Percentiles rank a stretch among this genome's conserved stretches.
These are phyloP conservation scores for Limonium bicolor DNA, from an alignment of 148 eudicot species.

Conservation along the genomic window DNA sequence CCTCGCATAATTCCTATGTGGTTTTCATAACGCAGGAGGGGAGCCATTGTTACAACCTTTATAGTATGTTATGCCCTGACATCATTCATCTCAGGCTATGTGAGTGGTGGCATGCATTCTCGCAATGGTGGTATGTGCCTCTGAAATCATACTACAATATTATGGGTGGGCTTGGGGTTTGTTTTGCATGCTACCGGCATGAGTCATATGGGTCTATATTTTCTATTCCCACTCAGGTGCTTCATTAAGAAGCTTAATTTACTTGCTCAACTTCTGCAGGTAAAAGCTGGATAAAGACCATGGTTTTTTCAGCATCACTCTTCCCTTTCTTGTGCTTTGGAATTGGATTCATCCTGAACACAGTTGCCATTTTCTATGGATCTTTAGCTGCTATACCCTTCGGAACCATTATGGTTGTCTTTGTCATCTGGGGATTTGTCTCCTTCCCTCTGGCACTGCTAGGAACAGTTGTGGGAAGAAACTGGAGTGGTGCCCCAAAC, in stretches of 20 bases:
- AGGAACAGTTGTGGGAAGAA: slow-evolving; percentile 79
- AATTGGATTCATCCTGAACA: slow-evolving; percentile 63
- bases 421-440: slow-evolving; percentile 78
- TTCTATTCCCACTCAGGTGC: background rate
- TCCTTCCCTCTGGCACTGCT: slow-evolving; percentile 83
- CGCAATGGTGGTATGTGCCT: slow-evolving; percentile 52
- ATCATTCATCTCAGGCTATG: slow-evolving; percentile 78
- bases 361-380: slow-evolving; percentile 76
- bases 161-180: background rate
- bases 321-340: slow-evolving; percentile 80
- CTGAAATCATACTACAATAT: too few relatives aligned
- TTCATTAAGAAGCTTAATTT: slow-evolving; percentile 1
- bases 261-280: slow-evolving; percentile 28
- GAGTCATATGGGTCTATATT: too few relatives aligned
- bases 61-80: slow-evolving; percentile 77
- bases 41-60: slow-evolving; percentile 76
- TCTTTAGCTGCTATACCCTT: slow-evolving; percentile 84
- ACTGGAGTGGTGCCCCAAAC: slow-evolving; percentile 76
- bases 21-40: slow-evolving; percentile 40
- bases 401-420: slow-evolving; percentile 72
- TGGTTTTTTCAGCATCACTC: slow-evolving; percentile 73
- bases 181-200: too few relatives aligned
- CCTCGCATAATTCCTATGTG: too few relatives aligned
- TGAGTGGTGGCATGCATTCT: slow-evolving; percentile 87
- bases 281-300: slow-evolving; percentile 68